These are phyloP conservation scores for Cystobasidium slooffiae DNA, from an alignment of 1,284 basidiomycete species.

Conservation along the genomic window DNA sequence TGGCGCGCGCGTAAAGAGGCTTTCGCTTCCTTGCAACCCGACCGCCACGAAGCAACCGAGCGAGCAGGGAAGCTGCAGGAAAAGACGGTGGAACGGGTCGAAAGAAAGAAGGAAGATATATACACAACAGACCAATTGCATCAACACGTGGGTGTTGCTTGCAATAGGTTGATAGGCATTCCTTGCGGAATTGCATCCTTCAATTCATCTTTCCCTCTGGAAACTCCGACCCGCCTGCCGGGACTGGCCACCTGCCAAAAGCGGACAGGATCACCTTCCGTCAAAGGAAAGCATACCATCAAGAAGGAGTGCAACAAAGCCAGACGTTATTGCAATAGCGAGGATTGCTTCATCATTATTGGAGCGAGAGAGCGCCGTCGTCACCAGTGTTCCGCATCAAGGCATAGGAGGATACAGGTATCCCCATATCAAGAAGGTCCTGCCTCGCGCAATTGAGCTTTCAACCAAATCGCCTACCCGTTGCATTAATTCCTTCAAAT, in stretches of 20 bases:
- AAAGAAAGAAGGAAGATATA: not conserved
- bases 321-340: not conserved
- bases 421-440: conserved; percentile 20
- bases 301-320: conserved; percentile 1
- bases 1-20: conserved; percentile 25
- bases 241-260: conserved; percentile 31
- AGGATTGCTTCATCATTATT: not conserved
- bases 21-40: too few relatives aligned
- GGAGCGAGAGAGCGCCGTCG: not conserved
- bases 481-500: not conserved
- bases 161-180: not conserved
- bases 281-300: conserved; percentile 5
- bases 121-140: not conserved
- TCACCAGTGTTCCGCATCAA: conserved; percentile 10
- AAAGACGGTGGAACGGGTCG: not conserved
- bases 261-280: conserved; percentile 29
- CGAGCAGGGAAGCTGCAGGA: not conserved
- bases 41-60: not conserved
- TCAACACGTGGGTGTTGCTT: not conserved
- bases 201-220: too few relatives aligned
- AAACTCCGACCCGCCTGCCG: conserved; percentile 6
- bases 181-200: conserved; percentile 6
- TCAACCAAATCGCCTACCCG: not conserved
- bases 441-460: conserved; percentile 11
- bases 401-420: not conserved